Evolutionary conservation across 805 yeast genomes (phyloP), one percentile per base, ranked within the genome.

Genomic region (Wickerhamiella sorbophila): DNA sequence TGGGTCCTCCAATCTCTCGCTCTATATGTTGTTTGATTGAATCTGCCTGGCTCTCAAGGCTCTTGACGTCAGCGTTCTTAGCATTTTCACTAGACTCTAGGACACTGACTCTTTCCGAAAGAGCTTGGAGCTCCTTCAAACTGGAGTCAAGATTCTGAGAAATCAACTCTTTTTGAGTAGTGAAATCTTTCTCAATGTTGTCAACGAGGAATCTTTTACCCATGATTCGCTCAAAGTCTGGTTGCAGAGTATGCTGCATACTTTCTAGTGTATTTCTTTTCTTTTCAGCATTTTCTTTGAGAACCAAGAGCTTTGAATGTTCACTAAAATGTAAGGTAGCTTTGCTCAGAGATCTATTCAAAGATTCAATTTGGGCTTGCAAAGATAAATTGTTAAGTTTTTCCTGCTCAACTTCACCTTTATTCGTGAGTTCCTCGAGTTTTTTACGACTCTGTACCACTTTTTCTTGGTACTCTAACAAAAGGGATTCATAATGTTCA

Each of bases 271-370:
- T 31, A 15, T 18, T 18, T 2, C 14, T 29, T 20, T 39, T 36
- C 14, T 39, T 41, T 16, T 16, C 14, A 10, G 38, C 15, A 14
- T 43, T 39, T 9, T 50, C 54, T 3, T 39, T 37, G n/a, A 45
- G 44, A 17, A 41, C 48, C 10, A 33, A 22, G 4, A 48, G 38
- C 12, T 45, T 20, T 4, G 50, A 41, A 21, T 41, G 45, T 3
- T 45, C 44, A 5, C 40, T 34, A 15, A 46, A 39, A 8, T 39
- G 40, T 4, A 39, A 40, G 12, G 51, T 48, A 4, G 52, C 50
- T 12, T 39, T 20, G 27, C 17, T 21, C 5, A 34, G 27, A 3
- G 37, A 15, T 4, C 37, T 24, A 5, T 34, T 20, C 4, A 27
- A 20, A 20, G 27, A 20, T 4, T 34, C 37, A 4, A 34, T 21